Percentiles rank a stretch among this genome's conserved stretches.
phyloP scores from a whole-genome alignment of 2,329 filamentous ascomycete species.

The Fusarium veterinarium region DNA sequence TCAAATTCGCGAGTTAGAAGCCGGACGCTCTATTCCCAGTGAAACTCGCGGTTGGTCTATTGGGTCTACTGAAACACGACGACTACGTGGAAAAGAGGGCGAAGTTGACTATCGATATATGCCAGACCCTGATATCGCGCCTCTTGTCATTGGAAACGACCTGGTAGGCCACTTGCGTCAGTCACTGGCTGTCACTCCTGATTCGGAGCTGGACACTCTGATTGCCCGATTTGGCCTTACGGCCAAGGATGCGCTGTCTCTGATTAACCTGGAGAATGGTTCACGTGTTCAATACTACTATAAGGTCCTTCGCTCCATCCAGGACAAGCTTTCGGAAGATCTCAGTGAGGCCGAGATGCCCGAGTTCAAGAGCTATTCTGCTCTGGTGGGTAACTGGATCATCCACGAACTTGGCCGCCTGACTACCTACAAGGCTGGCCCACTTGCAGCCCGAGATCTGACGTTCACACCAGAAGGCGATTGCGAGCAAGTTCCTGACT shows the following conservation, averaged over 20 bases:
- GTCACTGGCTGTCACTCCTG: slow-evolving; percentile 78
- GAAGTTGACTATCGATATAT: slow-evolving; percentile 99
- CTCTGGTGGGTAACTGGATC: slow-evolving; percentile 72
- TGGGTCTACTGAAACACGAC: slow-evolving; percentile 82
- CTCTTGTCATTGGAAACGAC: slow-evolving; percentile 78
- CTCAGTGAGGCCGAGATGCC: slow-evolving; percentile 27
- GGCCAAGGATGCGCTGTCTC: slow-evolving; percentile 83
- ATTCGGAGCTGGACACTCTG: slow-evolving; percentile 73
- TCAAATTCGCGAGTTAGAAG: slow-evolving; percentile 83
- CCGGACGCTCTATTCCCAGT: slow-evolving; percentile 78
- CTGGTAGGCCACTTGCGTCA: slow-evolving; percentile 72
- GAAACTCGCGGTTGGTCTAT: slow-evolving; percentile 96
- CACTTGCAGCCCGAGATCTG: slow-evolving; percentile 49
- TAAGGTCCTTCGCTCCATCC: slow-evolving; percentile 66
- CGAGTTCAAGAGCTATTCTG: slow-evolving; percentile 53
- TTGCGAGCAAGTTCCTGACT: slow-evolving; percentile 59
- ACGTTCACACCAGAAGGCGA: slow-evolving; percentile 59
- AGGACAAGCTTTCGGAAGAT: slow-evolving; percentile 45
- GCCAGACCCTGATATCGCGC: slow-evolving; percentile 92
- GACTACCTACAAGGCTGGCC: slow-evolving; percentile 61
- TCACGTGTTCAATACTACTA: slow-evolving; percentile 86
- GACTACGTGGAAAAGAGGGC: slow-evolving; percentile 91
- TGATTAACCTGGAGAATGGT: slow-evolving; percentile 82
- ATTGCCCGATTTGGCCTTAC: slow-evolving; percentile 74
- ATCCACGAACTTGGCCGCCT: slow-evolving; percentile 80